Conservation (phyloP, 495 filamentous ascomycete species). For the Lasiosphaeria hispida region DNA sequence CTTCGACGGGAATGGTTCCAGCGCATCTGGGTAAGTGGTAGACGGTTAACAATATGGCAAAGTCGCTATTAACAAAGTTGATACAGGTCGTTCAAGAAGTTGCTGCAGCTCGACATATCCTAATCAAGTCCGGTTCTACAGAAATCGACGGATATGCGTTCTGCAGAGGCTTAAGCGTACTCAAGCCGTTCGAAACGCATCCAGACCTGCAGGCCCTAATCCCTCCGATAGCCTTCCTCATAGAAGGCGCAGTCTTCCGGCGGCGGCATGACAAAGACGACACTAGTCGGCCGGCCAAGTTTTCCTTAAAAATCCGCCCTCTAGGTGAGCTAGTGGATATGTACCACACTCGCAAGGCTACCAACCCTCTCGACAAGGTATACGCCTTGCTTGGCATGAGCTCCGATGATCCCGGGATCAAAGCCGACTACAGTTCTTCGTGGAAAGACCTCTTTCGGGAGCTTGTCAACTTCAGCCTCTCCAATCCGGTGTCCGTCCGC, state of each 20-base stretch:
- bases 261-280: conserved; percentile 7
- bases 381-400: conserved; percentile 35
- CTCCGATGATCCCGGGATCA: not conserved
- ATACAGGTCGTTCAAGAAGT: conserved; percentile 9
- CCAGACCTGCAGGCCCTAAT: conserved; percentile 4
- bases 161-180: conserved; percentile 3
- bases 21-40: conserved; percentile 12
- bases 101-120: conserved; percentile 13
- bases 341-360: conserved; percentile 31
- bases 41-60: not conserved
- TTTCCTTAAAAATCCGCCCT: conserved; percentile 25
- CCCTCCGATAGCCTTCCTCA: conserved; percentile 29
- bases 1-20: conserved; percentile 1
- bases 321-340: conserved; percentile 34
- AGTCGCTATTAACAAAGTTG: not conserved
- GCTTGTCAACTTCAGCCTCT: conserved; percentile 4
- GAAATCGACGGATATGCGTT: conserved; percentile 14
- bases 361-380: conserved; percentile 32
- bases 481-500: not conserved
- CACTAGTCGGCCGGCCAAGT: conserved; percentile 10
- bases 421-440: not conserved
- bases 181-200: not conserved
- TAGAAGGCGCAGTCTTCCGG: conserved; percentile 27
- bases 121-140: conserved; percentile 3
- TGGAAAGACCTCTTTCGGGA: not conserved